These are phyloP conservation scores for Diaporthe longicolla DNA, from an alignment of 2,329 filamentous ascomycete genomes.

Conservation along the genomic window DNA sequence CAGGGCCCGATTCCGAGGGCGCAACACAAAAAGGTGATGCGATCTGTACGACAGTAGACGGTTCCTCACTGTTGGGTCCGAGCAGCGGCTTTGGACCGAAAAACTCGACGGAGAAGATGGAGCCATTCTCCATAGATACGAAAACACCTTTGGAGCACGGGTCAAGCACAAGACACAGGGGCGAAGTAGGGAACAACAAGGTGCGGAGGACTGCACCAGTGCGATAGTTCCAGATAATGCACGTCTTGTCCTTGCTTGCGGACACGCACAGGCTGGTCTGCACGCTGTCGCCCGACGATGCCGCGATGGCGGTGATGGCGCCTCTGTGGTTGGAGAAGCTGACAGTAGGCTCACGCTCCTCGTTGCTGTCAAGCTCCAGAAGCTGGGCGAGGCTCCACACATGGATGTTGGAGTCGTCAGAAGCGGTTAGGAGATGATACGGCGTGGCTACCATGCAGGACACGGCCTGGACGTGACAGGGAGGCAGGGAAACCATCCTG, in stretches of 20 bases:
- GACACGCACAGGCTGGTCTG: slow-evolving; percentile 88
- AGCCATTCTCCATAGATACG: slow-evolving; percentile 84
- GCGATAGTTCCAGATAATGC: slow-evolving; percentile 93
- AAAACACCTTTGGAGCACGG: slow-evolving; percentile 88
- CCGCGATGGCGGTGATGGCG: slow-evolving; percentile 75
- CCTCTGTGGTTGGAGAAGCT: slow-evolving; percentile 85
- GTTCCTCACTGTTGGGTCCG: slow-evolving; percentile 64
- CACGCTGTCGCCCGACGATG: slow-evolving; percentile 75
- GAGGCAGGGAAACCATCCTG: slow-evolving; percentile 80
- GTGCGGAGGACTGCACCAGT: slow-evolving; percentile 84
- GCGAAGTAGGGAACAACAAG: slow-evolving; percentile 81
- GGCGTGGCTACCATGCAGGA: slow-evolving; percentile 81
- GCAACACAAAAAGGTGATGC: slow-evolving; percentile 68
- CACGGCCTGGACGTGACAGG: slow-evolving; percentile 84
- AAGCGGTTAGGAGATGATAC: slow-evolving; percentile 82
- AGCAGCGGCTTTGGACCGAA: slow-evolving; percentile 70
- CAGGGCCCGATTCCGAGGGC: slow-evolving; percentile 75
- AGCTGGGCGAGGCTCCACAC: slow-evolving; percentile 89
- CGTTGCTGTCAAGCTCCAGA: slow-evolving; percentile 70
- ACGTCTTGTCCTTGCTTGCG: slow-evolving; percentile 86
- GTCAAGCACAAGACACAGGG: slow-evolving; percentile 82
- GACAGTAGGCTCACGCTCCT: slow-evolving; percentile 77
- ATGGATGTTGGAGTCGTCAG: slow-evolving; percentile 89
- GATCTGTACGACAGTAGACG: slow-evolving; percentile 71
- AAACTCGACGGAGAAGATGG: slow-evolving; percentile 84